Evolutionary conservation across 768 basidiomycete genomes (phyloP).

Genomic region (Cubamyces lactineus): DNA sequence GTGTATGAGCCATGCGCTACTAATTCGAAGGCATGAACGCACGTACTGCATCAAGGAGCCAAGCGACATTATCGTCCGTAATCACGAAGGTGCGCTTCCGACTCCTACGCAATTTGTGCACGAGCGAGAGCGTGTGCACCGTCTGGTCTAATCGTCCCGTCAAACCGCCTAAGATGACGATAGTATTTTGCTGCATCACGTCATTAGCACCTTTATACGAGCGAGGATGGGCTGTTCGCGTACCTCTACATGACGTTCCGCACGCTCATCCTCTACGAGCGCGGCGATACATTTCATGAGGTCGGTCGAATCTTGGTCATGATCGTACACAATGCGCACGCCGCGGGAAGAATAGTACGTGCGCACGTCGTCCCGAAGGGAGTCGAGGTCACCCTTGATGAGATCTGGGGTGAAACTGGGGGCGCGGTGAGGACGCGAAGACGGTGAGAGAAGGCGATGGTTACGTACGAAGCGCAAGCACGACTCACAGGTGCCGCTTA

Average conservation of each 20-base stretch:
- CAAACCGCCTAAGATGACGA: constrained; percentile 85
- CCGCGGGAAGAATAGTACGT: constrained; percentile 64
- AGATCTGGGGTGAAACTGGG: constrained; percentile 77
- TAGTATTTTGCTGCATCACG: constrained; percentile 57
- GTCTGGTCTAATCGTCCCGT: constrained; percentile 95
- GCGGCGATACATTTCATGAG: constrained; percentile 88
- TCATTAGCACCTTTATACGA: neutral
- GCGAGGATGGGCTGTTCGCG: neutral
- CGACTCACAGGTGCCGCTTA: constrained; percentile 25
- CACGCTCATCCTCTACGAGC: constrained; percentile 59
- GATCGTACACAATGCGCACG: constrained; percentile 67
- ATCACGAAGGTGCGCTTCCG: constrained; percentile 69
- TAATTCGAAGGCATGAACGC: neutral
- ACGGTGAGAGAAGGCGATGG: constrained; percentile 6
- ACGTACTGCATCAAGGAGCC: constrained; percentile 78
- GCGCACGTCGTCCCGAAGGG: constrained; percentile 74
- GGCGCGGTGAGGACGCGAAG: constrained; percentile 10
- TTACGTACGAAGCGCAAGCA: constrained; percentile 20
- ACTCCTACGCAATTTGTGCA: constrained; percentile 75
- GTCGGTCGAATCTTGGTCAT: constrained; percentile 86
- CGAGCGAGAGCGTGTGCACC: constrained; percentile 81
- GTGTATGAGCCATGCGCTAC: no score
- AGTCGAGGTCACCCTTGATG: constrained; percentile 95
- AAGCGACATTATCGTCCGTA: constrained; percentile 90
- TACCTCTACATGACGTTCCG: constrained; percentile 42